Base-by-base conservation (phyloP, 345 rosid genomes). In the Hibiscus syriacus region DNA sequence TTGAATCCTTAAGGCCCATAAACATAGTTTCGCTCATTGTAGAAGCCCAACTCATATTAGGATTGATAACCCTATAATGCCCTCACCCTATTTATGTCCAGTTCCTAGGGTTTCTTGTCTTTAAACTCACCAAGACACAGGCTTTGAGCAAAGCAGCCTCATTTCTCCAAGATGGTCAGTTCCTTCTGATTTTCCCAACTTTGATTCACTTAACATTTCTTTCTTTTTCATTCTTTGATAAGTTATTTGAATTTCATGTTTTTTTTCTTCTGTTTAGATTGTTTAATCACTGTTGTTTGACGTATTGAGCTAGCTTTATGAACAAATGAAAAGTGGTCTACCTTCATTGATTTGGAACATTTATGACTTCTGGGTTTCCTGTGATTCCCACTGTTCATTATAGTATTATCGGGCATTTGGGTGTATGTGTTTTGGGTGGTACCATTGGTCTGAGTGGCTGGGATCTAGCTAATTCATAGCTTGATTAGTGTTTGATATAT, bases 151-250 rank as follows among this genome's bases (percentile, higher is more conserved):
- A 36, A 53, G 16, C 39, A 64, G 54, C 55, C 23, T 32, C 55
- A 8, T 38, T 17, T 61, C 66, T 9, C 3, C 65, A 43, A 7
- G 34, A 67, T 67, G 70, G 70, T 67, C 20, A 22, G 61, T 53
- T 14, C 53, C 50, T 14, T 53, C 49, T 53, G 7, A 36, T 16
- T 34, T 53, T 1, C 19, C 0, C 1, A 8, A 32, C 23, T 55
- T 58, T 16, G 25, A 58, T 60, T 38, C 41, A 2, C 27, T 57
- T 5, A n/a, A 10, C 5, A 9, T 9, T 34, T 32, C 62, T 8
- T 9, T 38, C 5, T 2, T 20, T 10, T 25, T 27, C 36, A 27
- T 55, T 27, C 20, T 56, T 56, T 16, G 4, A 56, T 14, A 26
- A 27, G 32, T 26, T 26, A 0, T 27, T 9, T 26, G 0, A 55